Evolutionary conservation across 129 eudicot species (phyloP).

Genomic region (Arctium lappa): DNA sequence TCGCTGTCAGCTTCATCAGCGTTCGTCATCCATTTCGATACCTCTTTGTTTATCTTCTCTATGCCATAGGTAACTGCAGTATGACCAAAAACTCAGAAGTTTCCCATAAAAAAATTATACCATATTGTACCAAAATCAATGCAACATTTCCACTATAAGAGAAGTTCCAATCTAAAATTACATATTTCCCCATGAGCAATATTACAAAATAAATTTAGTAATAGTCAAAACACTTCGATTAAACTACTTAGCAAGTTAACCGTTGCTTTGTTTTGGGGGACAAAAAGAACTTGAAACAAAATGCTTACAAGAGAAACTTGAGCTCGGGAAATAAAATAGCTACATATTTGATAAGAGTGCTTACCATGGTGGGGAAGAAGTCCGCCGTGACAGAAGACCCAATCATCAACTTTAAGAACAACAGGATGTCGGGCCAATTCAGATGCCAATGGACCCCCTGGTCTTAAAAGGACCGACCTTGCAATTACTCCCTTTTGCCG

Average conservation of each 20-base stretch:
- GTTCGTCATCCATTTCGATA: slow-evolving; percentile 84
- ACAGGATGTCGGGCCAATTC: slow-evolving; percentile 88
- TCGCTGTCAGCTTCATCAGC: slow-evolving; percentile 33
- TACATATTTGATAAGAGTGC: not conserved
- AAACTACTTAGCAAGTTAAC: not conserved
- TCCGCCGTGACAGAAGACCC: slow-evolving; percentile 99
- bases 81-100: slow-evolving; percentile 18
- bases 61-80: slow-evolving; percentile 82
- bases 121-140: not conserved
- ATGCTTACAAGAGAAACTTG: not conserved
- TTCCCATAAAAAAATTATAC: not conserved
- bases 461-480: slow-evolving; percentile 84
- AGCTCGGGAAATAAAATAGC: slow-evolving; percentile 4
- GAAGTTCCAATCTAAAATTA: not conserved
- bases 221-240: too few relatives aligned
- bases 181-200: not conserved
- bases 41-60: slow-evolving; percentile 86
- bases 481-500: slow-evolving; percentile 94
- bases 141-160: not conserved
- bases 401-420: slow-evolving; percentile 86
- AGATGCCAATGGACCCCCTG: slow-evolving; percentile 92
- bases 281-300: not conserved
- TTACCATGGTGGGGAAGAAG: slow-evolving; percentile 99
- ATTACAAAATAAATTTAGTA: not conserved
- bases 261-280: not conserved